These are phyloP conservation scores for Candida morakotiae DNA, from an alignment of 805 yeast species.

Conservation along the genomic window DNA sequence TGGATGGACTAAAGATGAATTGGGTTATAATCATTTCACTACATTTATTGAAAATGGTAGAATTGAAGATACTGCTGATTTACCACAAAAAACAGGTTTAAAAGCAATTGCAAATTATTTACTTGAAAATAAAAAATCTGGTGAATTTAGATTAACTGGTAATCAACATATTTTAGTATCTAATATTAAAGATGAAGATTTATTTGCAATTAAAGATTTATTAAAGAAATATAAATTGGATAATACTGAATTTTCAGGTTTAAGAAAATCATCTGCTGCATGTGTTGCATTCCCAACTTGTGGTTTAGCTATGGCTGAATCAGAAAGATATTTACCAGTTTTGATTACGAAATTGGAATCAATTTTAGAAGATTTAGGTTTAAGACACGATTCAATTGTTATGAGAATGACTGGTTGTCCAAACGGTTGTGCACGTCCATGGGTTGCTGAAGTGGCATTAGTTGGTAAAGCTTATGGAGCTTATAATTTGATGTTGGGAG, in stretches of 20 bases:
- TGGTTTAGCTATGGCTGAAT: slow-evolving; percentile 98
- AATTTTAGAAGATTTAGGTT: slow-evolving; percentile 86
- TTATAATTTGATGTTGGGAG: slow-evolving; percentile 91
- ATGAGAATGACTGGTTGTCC: slow-evolving; percentile 99
- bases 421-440: slow-evolving; percentile 97
- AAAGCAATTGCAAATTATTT: slow-evolving; percentile 71
- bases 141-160: slow-evolving; percentile 91
- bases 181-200: slow-evolving; percentile 64
- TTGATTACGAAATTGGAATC: slow-evolving; percentile 77
- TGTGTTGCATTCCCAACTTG: slow-evolving; percentile 99
- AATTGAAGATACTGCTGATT: slow-evolving; percentile 86
- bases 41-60: slow-evolving; percentile 95
- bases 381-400: slow-evolving; percentile 89
- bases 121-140: slow-evolving; percentile 50
- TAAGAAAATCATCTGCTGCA: slow-evolving; percentile 88
- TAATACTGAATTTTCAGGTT: slow-evolving; percentile 75
- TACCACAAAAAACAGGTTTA: slow-evolving; percentile 87
- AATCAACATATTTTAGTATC: slow-evolving; percentile 88
- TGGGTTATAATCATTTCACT: slow-evolving; percentile 83
- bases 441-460: slow-evolving; percentile 94
- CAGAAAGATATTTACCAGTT: slow-evolving; percentile 86
- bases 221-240: slow-evolving; percentile 76
- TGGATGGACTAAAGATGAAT: slow-evolving; percentile 90
- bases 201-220: slow-evolving; percentile 57
- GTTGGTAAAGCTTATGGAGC: slow-evolving; percentile 95